These are phyloP conservation scores for Paecilomyces sp. DNA, from an alignment of 2,329 filamentous ascomycete species.

Conservation along the genomic window DNA sequence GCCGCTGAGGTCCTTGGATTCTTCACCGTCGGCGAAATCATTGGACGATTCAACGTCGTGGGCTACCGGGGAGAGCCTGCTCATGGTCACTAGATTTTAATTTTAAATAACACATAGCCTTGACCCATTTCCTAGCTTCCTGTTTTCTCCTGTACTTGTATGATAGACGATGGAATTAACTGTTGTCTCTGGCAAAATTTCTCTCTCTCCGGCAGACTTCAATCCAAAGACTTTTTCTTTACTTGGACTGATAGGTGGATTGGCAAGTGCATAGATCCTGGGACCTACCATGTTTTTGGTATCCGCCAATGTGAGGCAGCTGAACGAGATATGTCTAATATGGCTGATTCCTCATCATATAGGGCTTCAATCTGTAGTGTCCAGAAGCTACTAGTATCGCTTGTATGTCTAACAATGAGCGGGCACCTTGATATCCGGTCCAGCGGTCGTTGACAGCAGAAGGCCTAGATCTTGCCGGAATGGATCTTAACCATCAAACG, in stretches of 20 bases:
- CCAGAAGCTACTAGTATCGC: background rate
- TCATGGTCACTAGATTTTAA: conserved; percentile 26
- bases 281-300: background rate
- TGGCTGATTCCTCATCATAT: background rate
- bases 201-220: conserved; percentile 4
- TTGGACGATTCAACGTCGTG: conserved; percentile 89
- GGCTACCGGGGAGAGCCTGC: conserved; percentile 71
- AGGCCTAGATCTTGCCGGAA: no score
- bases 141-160: conserved; percentile 32
- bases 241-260: background rate
- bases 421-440: background rate
- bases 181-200: conserved; percentile 31
- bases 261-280: background rate
- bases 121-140: conserved; percentile 22
- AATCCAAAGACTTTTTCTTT: background rate
- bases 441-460: no score
- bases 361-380: background rate
- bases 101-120: conserved; percentile 17
- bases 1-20: conserved; percentile 85
- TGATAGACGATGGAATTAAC: conserved; percentile 43
- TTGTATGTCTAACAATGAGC: background rate
- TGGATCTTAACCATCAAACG: no score
- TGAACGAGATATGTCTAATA: background rate
- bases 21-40: conserved; percentile 96
- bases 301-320: background rate